These are phyloP conservation scores for Anacardium occidentale DNA, from an alignment of 345 rosid genomes.

Conservation along the genomic window DNA sequence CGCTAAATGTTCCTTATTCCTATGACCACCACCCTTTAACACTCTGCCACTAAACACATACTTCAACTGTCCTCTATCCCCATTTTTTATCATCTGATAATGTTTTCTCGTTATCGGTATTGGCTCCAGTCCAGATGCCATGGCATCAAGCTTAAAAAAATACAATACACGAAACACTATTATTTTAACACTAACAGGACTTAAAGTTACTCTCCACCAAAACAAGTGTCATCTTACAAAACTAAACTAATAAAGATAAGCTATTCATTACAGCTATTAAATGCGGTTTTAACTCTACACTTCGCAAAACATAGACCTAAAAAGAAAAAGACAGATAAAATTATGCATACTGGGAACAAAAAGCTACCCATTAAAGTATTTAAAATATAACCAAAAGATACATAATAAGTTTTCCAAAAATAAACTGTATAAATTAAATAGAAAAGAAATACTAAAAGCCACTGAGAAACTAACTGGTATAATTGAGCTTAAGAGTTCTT, in stretches of 20 bases:
- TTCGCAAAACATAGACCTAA: not conserved
- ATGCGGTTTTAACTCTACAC: not conserved
- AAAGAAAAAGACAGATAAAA: not conserved
- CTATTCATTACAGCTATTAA: not conserved
- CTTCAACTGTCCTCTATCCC: conserved; percentile 68
- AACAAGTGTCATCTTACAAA: conserved; percentile 1
- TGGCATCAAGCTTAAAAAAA: conserved; percentile 20
- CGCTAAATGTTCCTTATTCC: conserved; percentile 96
- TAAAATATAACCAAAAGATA: not conserved
- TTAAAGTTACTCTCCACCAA: not conserved
- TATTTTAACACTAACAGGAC: not conserved
- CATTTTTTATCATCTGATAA: conserved; percentile 74
- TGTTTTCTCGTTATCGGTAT: conserved; percentile 83
- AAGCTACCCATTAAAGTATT: not conserved
- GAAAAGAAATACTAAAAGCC: not conserved
- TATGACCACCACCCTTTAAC: conserved; percentile 94
- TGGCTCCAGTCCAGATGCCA: conserved; percentile 56
- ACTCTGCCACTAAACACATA: conserved; percentile 73
- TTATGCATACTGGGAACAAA: not conserved
- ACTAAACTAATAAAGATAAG: not conserved
- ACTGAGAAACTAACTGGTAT: conserved; percentile 23
- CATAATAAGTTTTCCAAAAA: not conserved
- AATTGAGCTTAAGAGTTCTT: not conserved
- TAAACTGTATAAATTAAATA: not conserved
- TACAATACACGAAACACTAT: not conserved